Evolutionary conservation across 73 alveolate genomes (phyloP).

Genomic region (Symbiodinium pilosum): DNA sequence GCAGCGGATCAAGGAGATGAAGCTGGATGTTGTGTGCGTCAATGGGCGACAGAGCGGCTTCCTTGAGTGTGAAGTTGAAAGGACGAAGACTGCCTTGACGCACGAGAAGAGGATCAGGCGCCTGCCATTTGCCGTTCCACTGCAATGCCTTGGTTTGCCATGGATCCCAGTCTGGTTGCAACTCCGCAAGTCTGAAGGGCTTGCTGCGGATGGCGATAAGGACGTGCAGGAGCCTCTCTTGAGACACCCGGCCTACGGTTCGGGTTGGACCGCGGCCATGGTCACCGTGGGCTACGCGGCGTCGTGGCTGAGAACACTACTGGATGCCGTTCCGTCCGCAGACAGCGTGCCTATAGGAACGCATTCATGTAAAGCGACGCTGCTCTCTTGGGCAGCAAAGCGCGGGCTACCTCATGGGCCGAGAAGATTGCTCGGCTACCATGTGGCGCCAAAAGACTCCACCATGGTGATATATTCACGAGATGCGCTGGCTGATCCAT

Average conservation of each 20-base stretch:
- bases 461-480: not conserved
- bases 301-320: not conserved
- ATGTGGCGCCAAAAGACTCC: not conserved
- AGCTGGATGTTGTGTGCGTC: not conserved
- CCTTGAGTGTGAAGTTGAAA: conserved; percentile 14
- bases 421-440: not conserved
- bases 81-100: not conserved
- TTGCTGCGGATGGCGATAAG: not conserved
- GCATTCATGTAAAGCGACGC: not conserved
- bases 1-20: not conserved
- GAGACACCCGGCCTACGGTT: not conserved
- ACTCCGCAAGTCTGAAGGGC: not conserved
- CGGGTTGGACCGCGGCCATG: not conserved
- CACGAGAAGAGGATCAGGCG: not conserved
- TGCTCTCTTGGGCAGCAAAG: not conserved
- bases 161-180: not conserved
- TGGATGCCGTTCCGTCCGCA: not conserved
- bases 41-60: not conserved
- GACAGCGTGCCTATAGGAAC: not conserved
- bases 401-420: not conserved
- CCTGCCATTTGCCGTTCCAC: conserved; percentile 1
- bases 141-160: not conserved
- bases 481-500: not conserved
- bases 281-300: not conserved
- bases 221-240: not conserved